These are phyloP conservation scores for Ceriops zippeliana DNA, from an alignment of 345 rosid species.

Conservation along the genomic window DNA sequence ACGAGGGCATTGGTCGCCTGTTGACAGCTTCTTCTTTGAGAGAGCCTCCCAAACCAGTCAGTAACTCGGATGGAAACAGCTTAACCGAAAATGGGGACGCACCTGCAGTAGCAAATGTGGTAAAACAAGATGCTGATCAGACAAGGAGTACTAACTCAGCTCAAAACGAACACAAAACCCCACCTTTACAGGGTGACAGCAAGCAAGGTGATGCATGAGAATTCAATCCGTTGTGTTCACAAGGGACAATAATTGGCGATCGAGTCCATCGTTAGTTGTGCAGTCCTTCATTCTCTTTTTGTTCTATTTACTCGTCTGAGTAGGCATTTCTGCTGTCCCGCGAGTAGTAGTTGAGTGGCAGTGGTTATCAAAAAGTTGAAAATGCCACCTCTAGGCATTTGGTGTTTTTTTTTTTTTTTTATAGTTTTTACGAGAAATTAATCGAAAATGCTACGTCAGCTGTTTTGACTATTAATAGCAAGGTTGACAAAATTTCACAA, in stretches of 20 bases:
- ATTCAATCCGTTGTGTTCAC: not conserved
- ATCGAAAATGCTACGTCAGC: no score
- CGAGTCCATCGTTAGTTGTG: conserved; percentile 1
- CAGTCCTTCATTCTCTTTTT: conserved; percentile 17
- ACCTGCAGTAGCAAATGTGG: conserved; percentile 45
- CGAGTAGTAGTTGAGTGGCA: no score
- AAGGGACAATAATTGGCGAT: not conserved
- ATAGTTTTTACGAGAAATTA: no score
- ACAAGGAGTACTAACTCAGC: conserved; percentile 21
- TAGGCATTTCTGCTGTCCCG: conserved; percentile 1
- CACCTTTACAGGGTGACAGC: conserved; percentile 25
- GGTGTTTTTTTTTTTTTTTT: no score
- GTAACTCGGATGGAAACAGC: conserved; percentile 32
- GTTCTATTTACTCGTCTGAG: not conserved
- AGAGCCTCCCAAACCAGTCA: conserved; percentile 48
- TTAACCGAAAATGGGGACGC: conserved; percentile 42
- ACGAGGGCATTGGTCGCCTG: conserved; percentile 58
- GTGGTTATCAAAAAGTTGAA: no score
- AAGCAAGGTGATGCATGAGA: conserved; percentile 14
- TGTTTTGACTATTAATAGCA: no score
- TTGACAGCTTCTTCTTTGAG: conserved; percentile 47
- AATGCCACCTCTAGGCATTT: no score
- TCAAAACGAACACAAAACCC: conserved; percentile 23
- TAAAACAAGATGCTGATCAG: conserved; percentile 36
- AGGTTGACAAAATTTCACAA: no score